A percentile compares a stretch with the other conserved stretches of the same genome.
Evolutionary conservation across 495 filamentous ascomycete genomes (phyloP).

Genomic region (Hypoxylon lienhwacheense): DNA sequence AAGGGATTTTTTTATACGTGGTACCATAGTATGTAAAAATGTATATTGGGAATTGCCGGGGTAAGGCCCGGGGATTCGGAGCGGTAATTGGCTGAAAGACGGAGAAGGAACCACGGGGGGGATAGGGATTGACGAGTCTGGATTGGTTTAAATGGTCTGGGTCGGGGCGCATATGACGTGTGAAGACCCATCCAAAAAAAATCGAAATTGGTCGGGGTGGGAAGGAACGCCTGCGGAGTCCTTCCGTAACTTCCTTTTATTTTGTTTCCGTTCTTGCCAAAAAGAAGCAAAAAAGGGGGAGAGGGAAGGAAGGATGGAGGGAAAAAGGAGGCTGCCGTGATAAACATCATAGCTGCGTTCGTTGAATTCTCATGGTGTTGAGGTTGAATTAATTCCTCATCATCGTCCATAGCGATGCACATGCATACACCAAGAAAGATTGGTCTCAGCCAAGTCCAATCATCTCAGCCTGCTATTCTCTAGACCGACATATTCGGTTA

Average conservation of each 20-base stretch:
- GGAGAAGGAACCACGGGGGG: not conserved
- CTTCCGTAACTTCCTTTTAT: no score
- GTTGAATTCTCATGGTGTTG: slow-evolving; percentile 27
- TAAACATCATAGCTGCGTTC: slow-evolving; percentile 5
- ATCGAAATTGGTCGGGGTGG: slow-evolving; percentile 3
- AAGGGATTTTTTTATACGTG: no score
- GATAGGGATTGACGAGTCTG: slow-evolving; percentile 8
- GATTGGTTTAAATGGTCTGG: slow-evolving; percentile 19
- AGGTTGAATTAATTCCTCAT: slow-evolving; percentile 5
- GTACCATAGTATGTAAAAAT: no score
- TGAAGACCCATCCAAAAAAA: slow-evolving; percentile 11
- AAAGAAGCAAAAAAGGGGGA: no score
- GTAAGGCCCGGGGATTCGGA: slow-evolving; percentile 7
- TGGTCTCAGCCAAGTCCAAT: no score
- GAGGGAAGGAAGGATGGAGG: no score
- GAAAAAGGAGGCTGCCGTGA: no score
- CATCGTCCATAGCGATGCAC: slow-evolving; percentile 1
- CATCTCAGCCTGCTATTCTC: no score
- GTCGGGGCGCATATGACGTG: slow-evolving; percentile 33
- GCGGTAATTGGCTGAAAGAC: slow-evolving; percentile 19
- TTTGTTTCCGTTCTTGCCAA: no score
- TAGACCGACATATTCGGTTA: not conserved
- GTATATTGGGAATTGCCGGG: slow-evolving; percentile 30
- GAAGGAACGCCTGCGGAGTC: not conserved
- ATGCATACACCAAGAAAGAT: no score